Evolutionary conservation across 176 grass and related monocot genomes (phyloP).

Genomic region (Oryza brachyantha): DNA sequence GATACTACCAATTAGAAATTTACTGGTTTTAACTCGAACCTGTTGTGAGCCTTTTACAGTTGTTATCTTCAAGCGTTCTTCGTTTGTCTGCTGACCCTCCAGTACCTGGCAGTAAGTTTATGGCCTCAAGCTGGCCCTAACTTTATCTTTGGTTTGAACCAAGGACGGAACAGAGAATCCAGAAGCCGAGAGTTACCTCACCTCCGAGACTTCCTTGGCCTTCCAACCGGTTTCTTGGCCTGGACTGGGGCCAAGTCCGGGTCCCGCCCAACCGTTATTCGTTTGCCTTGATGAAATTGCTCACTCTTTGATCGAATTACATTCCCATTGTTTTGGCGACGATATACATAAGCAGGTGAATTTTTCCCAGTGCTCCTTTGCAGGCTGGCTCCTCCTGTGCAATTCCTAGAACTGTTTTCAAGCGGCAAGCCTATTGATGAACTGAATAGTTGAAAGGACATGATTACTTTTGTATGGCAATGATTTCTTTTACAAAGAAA

Average conservation of each 20-base stretch:
- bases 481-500: not conserved
- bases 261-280: not conserved
- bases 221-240: constrained; percentile 26
- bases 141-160: not conserved
- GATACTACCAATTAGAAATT: not conserved
- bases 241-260: not conserved
- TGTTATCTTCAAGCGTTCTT: not conserved
- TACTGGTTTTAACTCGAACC: not conserved
- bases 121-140: not conserved
- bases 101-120: not conserved
- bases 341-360: constrained; percentile 4
- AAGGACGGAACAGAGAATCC: not conserved
- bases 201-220: constrained; percentile 12
- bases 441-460: not conserved
- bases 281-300: not conserved
- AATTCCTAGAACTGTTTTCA: constrained; percentile 1
- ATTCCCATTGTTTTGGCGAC: not conserved
- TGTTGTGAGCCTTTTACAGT: not conserved
- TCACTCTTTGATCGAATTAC: not conserved
- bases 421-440: not conserved
- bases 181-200: not conserved
- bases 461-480: not conserved
- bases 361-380: not conserved
- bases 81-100: not conserved
- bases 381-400: not conserved